A percentile compares a stretch with the other conserved stretches of the same genome.
These are phyloP conservation scores for Boletellus emodensis DNA, from an alignment of 768 basidiomycete species.

Conservation along the genomic window DNA sequence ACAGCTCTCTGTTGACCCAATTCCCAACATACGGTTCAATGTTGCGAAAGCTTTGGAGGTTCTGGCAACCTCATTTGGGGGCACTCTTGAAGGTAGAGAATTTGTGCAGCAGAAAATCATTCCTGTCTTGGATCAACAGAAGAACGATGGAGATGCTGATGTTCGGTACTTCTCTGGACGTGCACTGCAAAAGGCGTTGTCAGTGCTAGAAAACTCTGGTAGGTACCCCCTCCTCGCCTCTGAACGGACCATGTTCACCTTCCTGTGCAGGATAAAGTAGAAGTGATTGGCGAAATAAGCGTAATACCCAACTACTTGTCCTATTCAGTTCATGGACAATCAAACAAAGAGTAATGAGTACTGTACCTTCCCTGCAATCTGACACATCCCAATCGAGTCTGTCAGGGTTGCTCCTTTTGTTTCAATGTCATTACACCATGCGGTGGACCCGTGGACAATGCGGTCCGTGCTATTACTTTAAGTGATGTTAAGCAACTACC, in stretches of 20 bases:
- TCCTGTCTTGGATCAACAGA: slow-evolving; percentile 82
- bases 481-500: too few species aligned
- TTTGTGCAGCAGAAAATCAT: slow-evolving; percentile 71
- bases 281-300: slow-evolving; percentile 18
- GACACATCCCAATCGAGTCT: slow-evolving; percentile 18
- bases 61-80: slow-evolving; percentile 67
- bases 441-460: not conserved
- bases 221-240: not conserved
- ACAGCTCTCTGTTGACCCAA: slow-evolving; percentile 80
- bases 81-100: slow-evolving; percentile 63
- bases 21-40: slow-evolving; percentile 99
- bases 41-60: slow-evolving; percentile 94
- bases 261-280: slow-evolving; percentile 19
- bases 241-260: slow-evolving; percentile 3
- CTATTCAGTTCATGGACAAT: slow-evolving; percentile 19
- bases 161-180: slow-evolving; percentile 91
- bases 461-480: not conserved
- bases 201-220: slow-evolving; percentile 39
- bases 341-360: slow-evolving; percentile 29
- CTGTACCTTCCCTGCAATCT: slow-evolving; percentile 27
- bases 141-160: slow-evolving; percentile 89
- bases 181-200: slow-evolving; percentile 60
- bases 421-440: not conserved
- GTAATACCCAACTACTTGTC: slow-evolving; percentile 31
- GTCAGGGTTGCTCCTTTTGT: not conserved